These are phyloP conservation scores for Fonsecaea pugnacius DNA, from an alignment of 2,329 filamentous ascomycete species.

Conservation along the genomic window DNA sequence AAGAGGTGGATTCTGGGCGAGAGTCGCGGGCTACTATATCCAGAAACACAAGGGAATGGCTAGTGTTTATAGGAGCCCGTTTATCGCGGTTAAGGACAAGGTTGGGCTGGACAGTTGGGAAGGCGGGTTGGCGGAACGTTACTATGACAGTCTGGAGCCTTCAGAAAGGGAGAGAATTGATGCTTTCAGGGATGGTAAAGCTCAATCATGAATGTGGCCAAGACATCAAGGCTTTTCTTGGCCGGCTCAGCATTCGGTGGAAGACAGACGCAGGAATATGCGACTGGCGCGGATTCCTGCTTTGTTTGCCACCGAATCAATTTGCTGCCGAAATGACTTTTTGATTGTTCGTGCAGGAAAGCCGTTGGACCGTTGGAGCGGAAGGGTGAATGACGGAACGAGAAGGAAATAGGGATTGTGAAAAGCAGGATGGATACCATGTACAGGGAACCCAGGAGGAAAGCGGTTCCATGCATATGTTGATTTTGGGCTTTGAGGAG, in stretches of 20 bases:
- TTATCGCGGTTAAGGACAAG: constrained; percentile 23
- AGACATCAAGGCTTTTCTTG: too few species aligned
- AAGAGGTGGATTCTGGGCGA: constrained; percentile 36
- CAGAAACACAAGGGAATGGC: constrained; percentile 32
- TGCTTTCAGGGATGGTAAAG: neutral
- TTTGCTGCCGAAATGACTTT: neutral
- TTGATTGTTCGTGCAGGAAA: neutral
- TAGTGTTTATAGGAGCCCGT: constrained; percentile 35
- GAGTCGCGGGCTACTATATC: constrained; percentile 35
- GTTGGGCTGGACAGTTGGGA: constrained; percentile 5
- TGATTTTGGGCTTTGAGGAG: neutral
- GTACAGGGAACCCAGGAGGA: neutral
- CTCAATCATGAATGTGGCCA: neutral
- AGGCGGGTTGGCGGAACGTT: constrained; percentile 22
- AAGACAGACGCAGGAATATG: neutral
- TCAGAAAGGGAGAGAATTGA: constrained; percentile 29
- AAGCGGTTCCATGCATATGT: neutral
- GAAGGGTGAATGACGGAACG: neutral
- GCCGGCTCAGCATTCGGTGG: neutral
- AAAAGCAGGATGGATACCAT: neutral
- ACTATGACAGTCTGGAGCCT: constrained; percentile 29
- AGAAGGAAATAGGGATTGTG: neutral
- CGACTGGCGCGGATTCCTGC: neutral
- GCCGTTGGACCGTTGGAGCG: neutral
- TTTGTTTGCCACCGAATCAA: neutral